Evolutionary conservation across 768 basidiomycete species (phyloP), one percentile per base, ranked within the genome.

Genomic region (Mycena capillaripes): DNA sequence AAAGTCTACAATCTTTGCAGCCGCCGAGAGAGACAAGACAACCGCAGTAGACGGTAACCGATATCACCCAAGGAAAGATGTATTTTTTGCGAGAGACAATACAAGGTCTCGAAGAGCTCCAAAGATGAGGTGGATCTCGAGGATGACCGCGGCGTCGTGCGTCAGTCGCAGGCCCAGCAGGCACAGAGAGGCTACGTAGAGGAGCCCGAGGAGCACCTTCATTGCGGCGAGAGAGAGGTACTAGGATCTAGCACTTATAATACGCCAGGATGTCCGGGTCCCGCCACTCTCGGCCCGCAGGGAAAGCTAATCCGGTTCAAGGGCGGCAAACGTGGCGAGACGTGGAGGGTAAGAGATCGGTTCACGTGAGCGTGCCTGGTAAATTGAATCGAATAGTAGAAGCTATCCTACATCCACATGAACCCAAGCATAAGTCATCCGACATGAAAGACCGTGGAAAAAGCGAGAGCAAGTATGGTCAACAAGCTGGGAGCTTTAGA

Each of bases 161-260:
- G 62, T 55, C 11, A 75, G 60, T 0, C 73, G 73, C 23, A 75
- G 29, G 38, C 66, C 36, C 7, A 75, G 73, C 11, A 74, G 65
- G 7, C 65, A 55, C n/a, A 75, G 66, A 8, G 73, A 75, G 52
- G 66, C 73, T 21, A 63, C n/a, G 62, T 71, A 75, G 40, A 75
- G 70, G 17, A 75, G 42, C 16, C 66, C 70, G 2, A 75, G 62
- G 17, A 71, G 27, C 23, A 75, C 56, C 48, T 69, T 64, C 73
- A 71, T 75, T 7, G 21, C 23, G 38, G 60, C n/a, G 59, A 14
- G 40, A 9, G 25, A 4, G 8, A 32, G n/a, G 21, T 19, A 52
- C 14, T 53, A 5, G 30, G 53, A 48, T 6, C 14, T 25, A 34
- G 29, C 46, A 10, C 53, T 59, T 67, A 72, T 62, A 67, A 27